These are phyloP conservation scores for sunflower (Helianthus annuus) DNA, from an alignment of 129 eudicot species.

Conservation along the genomic window HanXRQr2.0-SUNRISE NC_035442.2:135889413-135889912, in stretches of 20 bases:
- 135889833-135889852: neutral
- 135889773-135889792: conserved; percentile 93
- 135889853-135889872: conserved; percentile 24
- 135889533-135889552: conserved; percentile 35
- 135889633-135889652: conserved; percentile 97
- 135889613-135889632: conserved; percentile 77
- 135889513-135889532: conserved; percentile 82
- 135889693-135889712: conserved; percentile 40
- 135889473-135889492: conserved; percentile 91
- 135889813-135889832: neutral
- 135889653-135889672: conserved; percentile 87
- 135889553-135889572: conserved; percentile 21
- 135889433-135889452: conserved; percentile 50
- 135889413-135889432: neutral
- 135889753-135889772: conserved; percentile 40
- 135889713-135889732: conserved; percentile 46
- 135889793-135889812: conserved; percentile 56
- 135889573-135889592: neutral
- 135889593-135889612: conserved; percentile 41
- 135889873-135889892: conserved; percentile 95
- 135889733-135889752: conserved; percentile 39
- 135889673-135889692: conserved; percentile 46
- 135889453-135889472: conserved; percentile 81
- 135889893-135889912: conserved; percentile 74
- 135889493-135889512: conserved; percentile 93